These are phyloP conservation scores for Penicillium sp. DNA, from an alignment of 2,329 filamentous ascomycete genomes.

Conservation along the genomic window DNA sequence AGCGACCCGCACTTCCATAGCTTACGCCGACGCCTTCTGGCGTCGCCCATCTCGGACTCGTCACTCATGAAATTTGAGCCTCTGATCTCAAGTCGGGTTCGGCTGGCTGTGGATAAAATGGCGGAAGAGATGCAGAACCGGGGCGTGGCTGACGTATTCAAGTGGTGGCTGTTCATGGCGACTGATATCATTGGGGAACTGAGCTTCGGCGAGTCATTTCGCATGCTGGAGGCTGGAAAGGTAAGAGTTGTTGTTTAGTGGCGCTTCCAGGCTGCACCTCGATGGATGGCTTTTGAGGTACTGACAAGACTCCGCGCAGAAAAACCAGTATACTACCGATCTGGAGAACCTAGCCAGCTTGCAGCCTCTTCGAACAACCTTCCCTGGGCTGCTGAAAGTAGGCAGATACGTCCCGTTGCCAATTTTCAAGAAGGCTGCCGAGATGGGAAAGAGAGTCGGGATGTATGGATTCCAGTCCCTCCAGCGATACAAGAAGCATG, in stretches of 20 bases:
- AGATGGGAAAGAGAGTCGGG: slow-evolving; percentile 19
- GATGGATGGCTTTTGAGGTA: neutral
- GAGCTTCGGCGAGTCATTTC: slow-evolving; percentile 56
- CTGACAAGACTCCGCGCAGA: slow-evolving; percentile 26
- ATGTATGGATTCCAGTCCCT: slow-evolving; percentile 27
- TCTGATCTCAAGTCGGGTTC: slow-evolving; percentile 40
- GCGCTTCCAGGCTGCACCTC: neutral
- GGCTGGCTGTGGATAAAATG: slow-evolving; percentile 46
- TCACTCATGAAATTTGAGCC: slow-evolving; percentile 36
- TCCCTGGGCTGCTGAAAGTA: slow-evolving; percentile 23
- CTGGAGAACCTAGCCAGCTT: slow-evolving; percentile 28
- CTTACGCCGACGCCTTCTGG: slow-evolving; percentile 44
- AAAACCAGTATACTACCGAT: slow-evolving; percentile 44
- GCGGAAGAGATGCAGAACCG: slow-evolving; percentile 42
- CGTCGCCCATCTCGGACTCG: slow-evolving; percentile 27
- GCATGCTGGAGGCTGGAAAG: slow-evolving; percentile 51
- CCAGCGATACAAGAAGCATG: slow-evolving; percentile 21
- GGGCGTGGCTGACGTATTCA: slow-evolving; percentile 48
- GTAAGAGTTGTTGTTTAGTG: slow-evolving; percentile 30
- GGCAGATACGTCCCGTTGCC: slow-evolving; percentile 24
- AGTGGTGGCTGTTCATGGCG: slow-evolving; percentile 56
- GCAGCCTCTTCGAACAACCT: slow-evolving; percentile 24
- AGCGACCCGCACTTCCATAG: slow-evolving; percentile 42
- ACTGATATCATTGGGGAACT: slow-evolving; percentile 56
- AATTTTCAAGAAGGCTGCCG: slow-evolving; percentile 19